Conservation (phyloP, 1,284 basidiomycete species). For the Peniophora sp. region DNA sequence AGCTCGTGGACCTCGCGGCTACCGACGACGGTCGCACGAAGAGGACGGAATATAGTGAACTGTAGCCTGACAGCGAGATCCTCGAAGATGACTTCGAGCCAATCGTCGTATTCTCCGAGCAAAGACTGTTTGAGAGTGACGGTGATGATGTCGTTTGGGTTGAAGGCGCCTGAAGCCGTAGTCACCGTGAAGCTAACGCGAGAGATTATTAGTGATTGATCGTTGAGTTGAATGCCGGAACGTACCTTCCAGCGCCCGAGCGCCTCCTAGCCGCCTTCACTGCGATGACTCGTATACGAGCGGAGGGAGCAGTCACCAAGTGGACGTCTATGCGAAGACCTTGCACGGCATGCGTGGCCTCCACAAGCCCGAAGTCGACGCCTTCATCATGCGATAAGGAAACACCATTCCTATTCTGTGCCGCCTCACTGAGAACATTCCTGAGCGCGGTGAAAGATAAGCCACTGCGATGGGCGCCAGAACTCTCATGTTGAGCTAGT, state of each 20-base stretch:
- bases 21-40: conserved; percentile 25
- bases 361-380: conserved; percentile 29
- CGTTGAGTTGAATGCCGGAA: too few relatives aligned
- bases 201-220: too few relatives aligned
- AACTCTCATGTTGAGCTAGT: too few relatives aligned
- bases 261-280: conserved; percentile 22
- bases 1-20: conserved; percentile 36
- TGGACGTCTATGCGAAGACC: not conserved
- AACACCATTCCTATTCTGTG: conserved; percentile 24
- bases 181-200: conserved; percentile 25
- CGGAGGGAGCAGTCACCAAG: not conserved
- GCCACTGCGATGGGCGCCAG: too few relatives aligned
- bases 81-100: conserved; percentile 27
- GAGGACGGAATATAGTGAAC: conserved; percentile 26
- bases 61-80: conserved; percentile 17
- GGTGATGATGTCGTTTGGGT: conserved; percentile 11
- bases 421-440: conserved; percentile 11
- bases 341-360: conserved; percentile 16
- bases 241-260: conserved; percentile 9
- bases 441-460: conserved; percentile 10
- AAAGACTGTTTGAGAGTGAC: conserved; percentile 27
- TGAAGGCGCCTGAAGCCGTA: conserved; percentile 18
- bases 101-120: conserved; percentile 39
- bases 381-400: conserved; percentile 13
- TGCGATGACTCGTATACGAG: conserved; percentile 22